Base-by-base conservation (phyloP, 2,329 filamentous ascomycete species). In the Penicillium thymicola region DNA sequence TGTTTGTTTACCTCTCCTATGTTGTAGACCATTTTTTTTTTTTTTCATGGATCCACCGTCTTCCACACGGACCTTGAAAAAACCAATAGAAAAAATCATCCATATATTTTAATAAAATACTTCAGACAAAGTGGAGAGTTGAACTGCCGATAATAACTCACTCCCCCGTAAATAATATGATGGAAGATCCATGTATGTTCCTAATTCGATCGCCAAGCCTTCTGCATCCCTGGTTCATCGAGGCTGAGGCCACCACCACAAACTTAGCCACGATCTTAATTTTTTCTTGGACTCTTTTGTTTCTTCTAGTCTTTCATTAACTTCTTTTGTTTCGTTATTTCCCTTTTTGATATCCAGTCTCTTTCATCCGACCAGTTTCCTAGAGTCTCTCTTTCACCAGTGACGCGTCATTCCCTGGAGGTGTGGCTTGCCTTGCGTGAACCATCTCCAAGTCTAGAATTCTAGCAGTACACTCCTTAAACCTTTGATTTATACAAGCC, bases 291-390 rank as follows among this genome's bases (percentile, higher is more conserved):
- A 49, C 32, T 54, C 30, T 18, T 11, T 48, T 38, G 30, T 53
- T 42, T 28, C 13, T 55, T 47, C 45, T 49, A 52, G 45, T 58
- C 52, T 59, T 54, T 63, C 63, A 28, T 65, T 63, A 36, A 49
- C 56, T 37, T 45, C 21, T n/a, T 57, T 55, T 48, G 14, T 32
- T 42, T 54, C 42, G 41, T 43, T 40, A 25, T 46, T 59, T 40
- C 48, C 18, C 16, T 18, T 47, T 52, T 40, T 32, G 27, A 16
- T 14, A 23, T 51, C 36, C 52, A 57, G 58, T 51, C 45, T 41
- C 27, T 42, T 50, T 28, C 56, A 60, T 46, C 37, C 11, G 44
- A 60, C 44, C 50, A 7, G 28, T 13, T 41, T 5, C n/a, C 6
- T 27, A n/a, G 30, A 45, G 53, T 62, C 58, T 45, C 57, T 65